Percentiles rank a stretch among this genome's conserved stretches.
Conservation (phyloP, 1,139 yeast species). For the Zygotorulaspora mrakii region DNA sequence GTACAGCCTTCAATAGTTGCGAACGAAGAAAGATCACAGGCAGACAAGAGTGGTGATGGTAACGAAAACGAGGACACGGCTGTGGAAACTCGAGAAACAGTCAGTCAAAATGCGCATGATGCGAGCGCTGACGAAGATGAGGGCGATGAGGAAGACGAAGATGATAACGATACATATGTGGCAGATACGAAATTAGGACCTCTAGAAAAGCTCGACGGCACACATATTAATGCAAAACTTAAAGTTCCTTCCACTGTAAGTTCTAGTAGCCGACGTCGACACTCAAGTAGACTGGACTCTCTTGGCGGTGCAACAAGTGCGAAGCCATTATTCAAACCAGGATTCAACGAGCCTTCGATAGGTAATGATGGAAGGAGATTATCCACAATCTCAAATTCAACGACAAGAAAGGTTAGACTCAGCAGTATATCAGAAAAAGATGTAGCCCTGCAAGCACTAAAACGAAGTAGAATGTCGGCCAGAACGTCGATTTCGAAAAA, state of each 20-base stretch:
- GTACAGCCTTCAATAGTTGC: slow-evolving; percentile 8
- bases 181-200: slow-evolving; percentile 3
- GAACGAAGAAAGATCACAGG: slow-evolving; percentile 8
- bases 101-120: slow-evolving; percentile 4
- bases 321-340: slow-evolving; percentile 26
- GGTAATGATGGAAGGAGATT: slow-evolving; percentile 22
- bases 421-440: slow-evolving; percentile 32
- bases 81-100: slow-evolving; percentile 6
- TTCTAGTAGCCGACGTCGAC: slow-evolving; percentile 13
- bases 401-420: slow-evolving; percentile 19
- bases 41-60: slow-evolving; percentile 7
- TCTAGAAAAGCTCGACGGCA: slow-evolving; percentile 9
- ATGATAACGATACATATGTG: slow-evolving; percentile 6
- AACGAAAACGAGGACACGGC: slow-evolving; percentile 9
- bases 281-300: slow-evolving; percentile 32
- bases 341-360: slow-evolving; percentile 15
- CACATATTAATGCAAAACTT: slow-evolving; percentile 21
- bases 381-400: slow-evolving; percentile 24
- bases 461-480: slow-evolving; percentile 32
- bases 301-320: slow-evolving; percentile 20
- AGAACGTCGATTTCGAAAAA: slow-evolving; percentile 28
- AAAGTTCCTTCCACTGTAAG: slow-evolving; percentile 2
- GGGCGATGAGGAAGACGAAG: slow-evolving; percentile 2
- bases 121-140: slow-evolving; percentile 13
- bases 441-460: slow-evolving; percentile 29